These are phyloP conservation scores for Fusarium coicis DNA, from an alignment of 2,329 filamentous ascomycete genomes.

Conservation along the genomic window DNA sequence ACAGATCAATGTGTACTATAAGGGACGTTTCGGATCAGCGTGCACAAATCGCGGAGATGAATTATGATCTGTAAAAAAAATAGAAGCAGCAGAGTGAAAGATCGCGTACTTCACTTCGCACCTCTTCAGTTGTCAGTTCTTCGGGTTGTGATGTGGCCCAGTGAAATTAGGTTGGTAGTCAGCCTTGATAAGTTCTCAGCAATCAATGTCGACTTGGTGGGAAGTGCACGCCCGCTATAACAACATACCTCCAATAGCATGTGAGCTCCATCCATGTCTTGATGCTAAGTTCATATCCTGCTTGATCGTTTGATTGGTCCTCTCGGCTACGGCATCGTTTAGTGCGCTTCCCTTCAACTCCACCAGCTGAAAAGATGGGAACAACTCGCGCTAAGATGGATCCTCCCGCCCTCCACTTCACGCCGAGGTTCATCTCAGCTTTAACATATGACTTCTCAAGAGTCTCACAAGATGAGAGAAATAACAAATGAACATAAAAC, in stretches of 20 bases:
- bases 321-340: background rate
- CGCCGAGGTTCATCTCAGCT: background rate
- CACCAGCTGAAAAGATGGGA: background rate
- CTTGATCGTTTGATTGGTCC: background rate
- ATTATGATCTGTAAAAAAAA: background rate
- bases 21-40: background rate
- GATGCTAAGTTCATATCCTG: background rate
- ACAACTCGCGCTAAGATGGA: background rate
- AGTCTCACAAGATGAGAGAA: background rate
- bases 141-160: background rate
- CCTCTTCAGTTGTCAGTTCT: background rate
- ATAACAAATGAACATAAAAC: too few relatives aligned
- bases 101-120: background rate
- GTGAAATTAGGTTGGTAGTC: background rate
- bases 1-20: background rate
- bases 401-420: background rate
- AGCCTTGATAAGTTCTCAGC: background rate
- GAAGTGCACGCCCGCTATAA: background rate
- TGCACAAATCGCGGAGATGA: fast-evolving
- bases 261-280: background rate
- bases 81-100: background rate
- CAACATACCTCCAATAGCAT: background rate
- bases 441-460: background rate
- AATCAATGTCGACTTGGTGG: background rate
- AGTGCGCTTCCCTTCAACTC: background rate